Conservation (phyloP, 768 basidiomycete species). For the Podaxis mareebaensis region DNA sequence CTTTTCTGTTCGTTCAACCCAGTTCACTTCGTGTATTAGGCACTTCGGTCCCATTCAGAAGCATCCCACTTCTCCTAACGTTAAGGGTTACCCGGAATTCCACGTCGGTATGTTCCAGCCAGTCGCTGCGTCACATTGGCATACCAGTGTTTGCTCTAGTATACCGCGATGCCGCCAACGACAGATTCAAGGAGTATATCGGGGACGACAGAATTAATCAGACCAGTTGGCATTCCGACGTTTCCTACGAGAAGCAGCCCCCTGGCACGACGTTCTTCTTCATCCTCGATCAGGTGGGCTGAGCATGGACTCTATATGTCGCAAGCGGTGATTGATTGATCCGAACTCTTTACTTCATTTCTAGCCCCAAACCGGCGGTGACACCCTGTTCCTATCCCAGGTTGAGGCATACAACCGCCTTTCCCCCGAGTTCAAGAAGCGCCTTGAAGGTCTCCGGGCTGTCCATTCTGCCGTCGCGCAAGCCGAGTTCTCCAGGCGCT, state of each 20-base stretch:
- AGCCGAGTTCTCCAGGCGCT: conserved; percentile 43
- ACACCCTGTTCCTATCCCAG: conserved; percentile 58
- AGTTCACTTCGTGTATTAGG: conserved; percentile 21
- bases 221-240: conserved; percentile 57
- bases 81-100: conserved; percentile 58
- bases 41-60: conserved; percentile 48
- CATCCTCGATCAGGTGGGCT: conserved; percentile 46
- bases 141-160: conserved; percentile 28
- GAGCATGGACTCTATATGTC: background rate
- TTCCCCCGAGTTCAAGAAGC: conserved; percentile 56
- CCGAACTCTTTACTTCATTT: conserved; percentile 21
- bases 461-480: conserved; percentile 57
- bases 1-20: background rate
- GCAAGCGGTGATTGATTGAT: background rate
- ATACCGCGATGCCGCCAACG: conserved; percentile 48
- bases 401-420: conserved; percentile 62
- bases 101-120: conserved; percentile 46
- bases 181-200: conserved; percentile 43
- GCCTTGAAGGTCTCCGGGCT: conserved; percentile 56
- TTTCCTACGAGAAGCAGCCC: conserved; percentile 59
- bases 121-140: conserved; percentile 2
- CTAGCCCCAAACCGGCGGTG: conserved; percentile 41
- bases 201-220: conserved; percentile 41
- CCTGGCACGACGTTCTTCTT: conserved; percentile 59
- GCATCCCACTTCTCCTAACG: conserved; percentile 52